Conservation (phyloP, 1,284 basidiomycete species). For the Sphaerobolus stellatus region DNA sequence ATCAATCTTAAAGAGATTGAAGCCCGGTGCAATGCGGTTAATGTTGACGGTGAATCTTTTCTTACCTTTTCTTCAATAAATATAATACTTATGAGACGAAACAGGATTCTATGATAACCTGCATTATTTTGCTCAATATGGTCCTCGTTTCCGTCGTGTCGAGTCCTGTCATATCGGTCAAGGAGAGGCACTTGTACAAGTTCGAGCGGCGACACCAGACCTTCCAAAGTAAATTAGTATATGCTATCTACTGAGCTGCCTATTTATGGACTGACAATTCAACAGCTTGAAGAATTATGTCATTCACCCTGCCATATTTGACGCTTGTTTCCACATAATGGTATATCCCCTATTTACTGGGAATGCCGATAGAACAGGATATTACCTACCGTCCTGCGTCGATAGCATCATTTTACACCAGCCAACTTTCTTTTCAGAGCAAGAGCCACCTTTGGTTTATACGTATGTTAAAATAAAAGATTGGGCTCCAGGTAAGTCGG, state of each 20-base stretch:
- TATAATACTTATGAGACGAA: background rate
- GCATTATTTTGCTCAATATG: constrained; percentile 22
- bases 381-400: constrained; percentile 32
- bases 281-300: constrained; percentile 23
- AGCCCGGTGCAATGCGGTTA: constrained; percentile 10
- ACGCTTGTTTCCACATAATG: constrained; percentile 33
- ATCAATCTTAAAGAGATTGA: constrained; percentile 19
- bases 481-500: constrained; percentile 17
- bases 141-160: constrained; percentile 21
- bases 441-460: constrained; percentile 4
- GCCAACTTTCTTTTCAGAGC: background rate
- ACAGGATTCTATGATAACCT: background rate
- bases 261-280: background rate
- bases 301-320: constrained; percentile 42
- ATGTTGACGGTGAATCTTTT: background rate
- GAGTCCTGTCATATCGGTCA: constrained; percentile 9
- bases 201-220: constrained; percentile 15
- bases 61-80: background rate
- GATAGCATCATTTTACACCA: constrained; percentile 18
- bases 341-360: constrained; percentile 29
- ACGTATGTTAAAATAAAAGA: constrained; percentile 14
- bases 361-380: constrained; percentile 25
- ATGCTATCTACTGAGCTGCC: background rate
- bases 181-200: constrained; percentile 18
- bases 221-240: no score